A percentile compares a stretch with the other conserved stretches of the same genome.
Conservation (phyloP, 1,139 yeast genomes). For the Debaryomyces subglobosus region DNA sequence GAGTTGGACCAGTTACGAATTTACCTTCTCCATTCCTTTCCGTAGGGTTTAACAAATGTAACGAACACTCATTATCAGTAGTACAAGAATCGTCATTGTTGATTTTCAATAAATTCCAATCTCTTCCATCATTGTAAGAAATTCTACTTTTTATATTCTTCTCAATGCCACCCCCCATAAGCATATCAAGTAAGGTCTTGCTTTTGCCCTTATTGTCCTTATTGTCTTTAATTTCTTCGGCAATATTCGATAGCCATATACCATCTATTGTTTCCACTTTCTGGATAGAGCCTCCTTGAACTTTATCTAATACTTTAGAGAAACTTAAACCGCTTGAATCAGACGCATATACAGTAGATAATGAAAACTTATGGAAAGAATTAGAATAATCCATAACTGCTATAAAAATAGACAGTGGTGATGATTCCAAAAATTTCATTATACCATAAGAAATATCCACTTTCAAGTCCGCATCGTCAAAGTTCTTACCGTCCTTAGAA, state of each 20-base stretch:
- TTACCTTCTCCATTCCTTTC: slow-evolving; percentile 60
- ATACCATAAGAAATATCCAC: slow-evolving; percentile 48
- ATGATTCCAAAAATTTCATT: slow-evolving; percentile 57
- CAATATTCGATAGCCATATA: slow-evolving; percentile 60
- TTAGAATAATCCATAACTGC: slow-evolving; percentile 43
- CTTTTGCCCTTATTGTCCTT: slow-evolving; percentile 20
- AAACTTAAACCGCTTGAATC: slow-evolving; percentile 67
- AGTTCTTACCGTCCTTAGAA: slow-evolving; percentile 59
- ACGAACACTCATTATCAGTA: slow-evolving; percentile 51
- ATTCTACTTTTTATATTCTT: slow-evolving; percentile 33
- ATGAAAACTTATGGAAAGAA: slow-evolving; percentile 15
- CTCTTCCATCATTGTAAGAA: slow-evolving; percentile 65
- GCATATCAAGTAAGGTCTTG: slow-evolving; percentile 28
- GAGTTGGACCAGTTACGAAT: slow-evolving; percentile 65
- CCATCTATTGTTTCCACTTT: slow-evolving; percentile 71
- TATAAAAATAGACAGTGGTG: slow-evolving; percentile 57
- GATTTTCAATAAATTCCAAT: slow-evolving; percentile 58
- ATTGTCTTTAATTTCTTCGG: slow-evolving; percentile 19
- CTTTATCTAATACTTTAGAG: slow-evolving; percentile 46
- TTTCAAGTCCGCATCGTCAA: slow-evolving; percentile 55
- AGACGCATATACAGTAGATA: slow-evolving; percentile 55
- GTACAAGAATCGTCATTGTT: slow-evolving; percentile 51
- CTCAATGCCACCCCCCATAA: slow-evolving; percentile 29
- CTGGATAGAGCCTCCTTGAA: slow-evolving; percentile 47
- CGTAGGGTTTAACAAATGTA: slow-evolving; percentile 55